A percentile compares a stretch with the other conserved stretches of the same genome.
Conservation (phyloP, 805 yeast genomes). For the Saturnispora diversa region DNA sequence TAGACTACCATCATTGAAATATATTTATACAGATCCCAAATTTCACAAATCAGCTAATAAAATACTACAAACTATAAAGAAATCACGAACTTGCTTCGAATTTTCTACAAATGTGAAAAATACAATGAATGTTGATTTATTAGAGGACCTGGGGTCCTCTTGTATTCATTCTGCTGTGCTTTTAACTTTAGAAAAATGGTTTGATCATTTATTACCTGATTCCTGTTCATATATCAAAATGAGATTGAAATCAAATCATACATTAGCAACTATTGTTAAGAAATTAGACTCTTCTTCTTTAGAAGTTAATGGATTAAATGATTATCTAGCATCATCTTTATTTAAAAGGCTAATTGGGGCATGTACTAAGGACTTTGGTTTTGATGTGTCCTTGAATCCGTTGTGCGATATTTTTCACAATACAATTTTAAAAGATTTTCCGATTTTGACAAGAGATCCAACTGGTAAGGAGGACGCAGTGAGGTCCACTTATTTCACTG, state of each 20-base stretch:
- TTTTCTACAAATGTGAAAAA: conserved; percentile 21
- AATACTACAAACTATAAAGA: conserved; percentile 42
- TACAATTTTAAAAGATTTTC: conserved; percentile 53
- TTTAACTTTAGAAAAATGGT: conserved; percentile 56
- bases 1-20: conserved; percentile 23
- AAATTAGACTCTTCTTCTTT: conserved; percentile 36
- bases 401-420: conserved; percentile 63
- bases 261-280: conserved; percentile 39
- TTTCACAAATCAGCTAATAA: conserved; percentile 22
- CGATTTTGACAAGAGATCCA: conserved; percentile 41
- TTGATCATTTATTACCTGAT: conserved; percentile 43
- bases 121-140: conserved; percentile 31
- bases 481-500: conserved; percentile 4
- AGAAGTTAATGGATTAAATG: conserved; percentile 33
- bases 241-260: conserved; percentile 31
- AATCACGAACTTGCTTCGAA: conserved; percentile 55
- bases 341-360: conserved; percentile 58
- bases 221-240: conserved; percentile 43
- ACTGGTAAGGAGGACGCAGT: conserved; percentile 9
- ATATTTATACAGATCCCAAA: conserved; percentile 22
- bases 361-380: conserved; percentile 72
- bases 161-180: conserved; percentile 49
- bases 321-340: conserved; percentile 46
- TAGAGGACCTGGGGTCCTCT: conserved; percentile 51
- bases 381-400: conserved; percentile 57